Evolutionary conservation across 2,329 filamentous ascomycete species (phyloP).

Genomic region (Verticillium dahliae): DNA sequence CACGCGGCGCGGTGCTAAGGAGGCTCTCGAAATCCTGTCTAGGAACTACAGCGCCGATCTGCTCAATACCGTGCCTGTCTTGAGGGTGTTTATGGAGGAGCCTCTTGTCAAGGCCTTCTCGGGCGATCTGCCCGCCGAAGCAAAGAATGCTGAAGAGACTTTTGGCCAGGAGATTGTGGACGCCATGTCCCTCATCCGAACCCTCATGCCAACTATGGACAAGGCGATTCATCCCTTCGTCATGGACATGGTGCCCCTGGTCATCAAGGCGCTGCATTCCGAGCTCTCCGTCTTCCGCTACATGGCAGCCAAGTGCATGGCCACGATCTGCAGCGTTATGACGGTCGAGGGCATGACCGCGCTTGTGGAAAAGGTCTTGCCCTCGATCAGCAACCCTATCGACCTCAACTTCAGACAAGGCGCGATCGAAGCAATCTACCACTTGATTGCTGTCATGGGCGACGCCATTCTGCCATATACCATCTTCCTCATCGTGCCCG

Average conservation of each 20-base stretch:
- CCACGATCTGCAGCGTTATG: conserved; percentile 95
- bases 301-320: conserved; percentile 94
- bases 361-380: conserved; percentile 85
- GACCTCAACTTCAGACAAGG: conserved; percentile 88
- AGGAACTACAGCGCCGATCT: conserved; percentile 70
- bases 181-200: conserved; percentile 85
- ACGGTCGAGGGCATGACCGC: conserved; percentile 94
- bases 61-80: conserved; percentile 76
- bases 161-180: conserved; percentile 92
- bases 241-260: conserved; percentile 73
- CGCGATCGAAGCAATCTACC: conserved; percentile 91
- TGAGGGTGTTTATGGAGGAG: conserved; percentile 73
- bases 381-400: conserved; percentile 83
- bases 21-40: conserved; percentile 84
- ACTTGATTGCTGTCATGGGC: conserved; percentile 97
- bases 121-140: conserved; percentile 63
- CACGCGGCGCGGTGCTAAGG: conserved; percentile 87
- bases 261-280: conserved; percentile 83
- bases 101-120: conserved; percentile 72
- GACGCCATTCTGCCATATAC: conserved; percentile 94
- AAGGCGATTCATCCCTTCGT: conserved; percentile 70
- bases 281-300: conserved; percentile 89
- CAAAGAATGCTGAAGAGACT: conserved; percentile 64
- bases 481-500: conserved; percentile 96
- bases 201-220: conserved; percentile 86